Conservation (phyloP, 2,329 filamentous ascomycete species). For the Monosporascus sp. region DNA sequence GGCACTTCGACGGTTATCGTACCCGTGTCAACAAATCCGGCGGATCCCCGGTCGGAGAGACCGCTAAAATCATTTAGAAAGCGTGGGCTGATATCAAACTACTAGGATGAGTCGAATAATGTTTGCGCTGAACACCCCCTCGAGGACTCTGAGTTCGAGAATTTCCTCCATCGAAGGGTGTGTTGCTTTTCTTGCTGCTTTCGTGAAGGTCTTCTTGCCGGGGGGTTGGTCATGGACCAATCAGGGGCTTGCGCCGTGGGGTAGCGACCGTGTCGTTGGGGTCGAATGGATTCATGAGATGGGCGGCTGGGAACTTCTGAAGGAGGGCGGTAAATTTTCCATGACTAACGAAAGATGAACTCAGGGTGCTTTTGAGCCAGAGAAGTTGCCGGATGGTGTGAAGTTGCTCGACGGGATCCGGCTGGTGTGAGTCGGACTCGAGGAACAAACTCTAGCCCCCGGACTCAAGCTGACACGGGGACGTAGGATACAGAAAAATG, state of each 20-base stretch:
- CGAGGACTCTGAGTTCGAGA: neutral
- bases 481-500: conserved; percentile 50
- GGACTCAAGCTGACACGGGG: conserved; percentile 6
- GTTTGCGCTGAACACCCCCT: neutral
- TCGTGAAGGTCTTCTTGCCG: neutral
- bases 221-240: neutral
- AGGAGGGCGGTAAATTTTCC: neutral
- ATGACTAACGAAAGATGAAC: neutral
- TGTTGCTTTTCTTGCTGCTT: neutral
- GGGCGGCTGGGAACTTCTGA: no score
- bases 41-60: neutral
- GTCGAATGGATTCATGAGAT: no score
- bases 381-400: conserved; percentile 36
- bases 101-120: neutral
- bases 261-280: no score
- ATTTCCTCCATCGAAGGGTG: neutral
- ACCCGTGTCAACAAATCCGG: neutral
- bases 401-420: conserved; percentile 47
- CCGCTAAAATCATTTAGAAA: neutral
- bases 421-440: conserved; percentile 42
- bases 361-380: conserved; percentile 49
- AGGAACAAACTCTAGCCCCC: neutral
- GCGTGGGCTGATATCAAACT: neutral
- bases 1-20: neutral
- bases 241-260: neutral